Evolutionary conservation across 768 basidiomycete species (phyloP).

Genomic region (Serpula lacrymans): DNA sequence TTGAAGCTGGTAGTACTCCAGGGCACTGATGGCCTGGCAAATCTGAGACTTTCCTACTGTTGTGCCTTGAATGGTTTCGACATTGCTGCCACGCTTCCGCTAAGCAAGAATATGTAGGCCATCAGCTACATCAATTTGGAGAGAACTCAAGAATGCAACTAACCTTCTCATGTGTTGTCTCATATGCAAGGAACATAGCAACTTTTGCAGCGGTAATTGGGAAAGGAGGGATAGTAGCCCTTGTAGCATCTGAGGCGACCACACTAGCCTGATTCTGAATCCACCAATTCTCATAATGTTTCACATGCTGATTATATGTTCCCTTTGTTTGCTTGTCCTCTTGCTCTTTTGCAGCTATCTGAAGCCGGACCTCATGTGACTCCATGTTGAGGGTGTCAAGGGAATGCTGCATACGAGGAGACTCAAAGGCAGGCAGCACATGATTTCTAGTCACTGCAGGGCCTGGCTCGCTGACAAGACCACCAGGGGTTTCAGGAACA

Average conservation of each 20-base stretch:
- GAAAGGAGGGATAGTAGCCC: slow-evolving; percentile 16
- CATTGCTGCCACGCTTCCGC: slow-evolving; percentile 8
- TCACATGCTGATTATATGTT: slow-evolving; percentile 23
- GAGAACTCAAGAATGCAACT: slow-evolving; percentile 3
- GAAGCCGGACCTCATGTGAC: not conserved
- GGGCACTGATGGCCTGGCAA: slow-evolving; percentile 25
- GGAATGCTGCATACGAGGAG: too few relatives aligned
- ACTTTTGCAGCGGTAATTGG: slow-evolving; percentile 30
- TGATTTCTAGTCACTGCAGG: too few relatives aligned
- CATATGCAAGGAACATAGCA: slow-evolving; percentile 26
- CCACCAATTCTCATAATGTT: slow-evolving; percentile 23
- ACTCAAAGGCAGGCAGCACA: too few relatives aligned
- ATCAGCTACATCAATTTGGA: not conserved
- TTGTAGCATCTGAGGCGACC: not conserved
- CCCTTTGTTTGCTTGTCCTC: slow-evolving; percentile 22
- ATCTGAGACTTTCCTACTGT: slow-evolving; percentile 23
- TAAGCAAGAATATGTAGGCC: not conserved
- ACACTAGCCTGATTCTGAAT: slow-evolving; percentile 10
- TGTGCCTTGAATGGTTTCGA: slow-evolving; percentile 16
- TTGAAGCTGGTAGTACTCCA: slow-evolving; percentile 23
- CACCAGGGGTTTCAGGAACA: too few relatives aligned
- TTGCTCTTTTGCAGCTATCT: slow-evolving; percentile 5
- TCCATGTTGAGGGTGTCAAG: too few relatives aligned
- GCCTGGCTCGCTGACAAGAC: too few relatives aligned
- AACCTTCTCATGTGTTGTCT: slow-evolving; percentile 27